Conservation (phyloP, 1,284 basidiomycete genomes). For the Rhodotorula mucilaginosa region DNA sequence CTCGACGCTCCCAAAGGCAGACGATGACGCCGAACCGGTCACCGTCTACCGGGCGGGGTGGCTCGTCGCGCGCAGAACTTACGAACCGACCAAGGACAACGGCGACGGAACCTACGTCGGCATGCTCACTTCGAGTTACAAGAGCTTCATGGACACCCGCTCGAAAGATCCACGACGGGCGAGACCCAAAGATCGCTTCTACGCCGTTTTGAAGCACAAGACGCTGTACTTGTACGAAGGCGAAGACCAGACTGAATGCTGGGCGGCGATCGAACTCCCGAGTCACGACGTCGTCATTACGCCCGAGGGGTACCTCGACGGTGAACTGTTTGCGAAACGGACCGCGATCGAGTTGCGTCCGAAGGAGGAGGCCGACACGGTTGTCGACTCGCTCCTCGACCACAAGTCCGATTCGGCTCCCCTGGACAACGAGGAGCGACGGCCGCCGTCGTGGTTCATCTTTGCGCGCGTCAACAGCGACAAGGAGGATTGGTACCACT, state of each 20-base stretch:
- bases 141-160: conserved; percentile 48
- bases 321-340: conserved; percentile 81
- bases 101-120: conserved; percentile 44
- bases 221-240: conserved; percentile 89
- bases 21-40: conserved; percentile 26
- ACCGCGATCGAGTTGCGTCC: conserved; percentile 77
- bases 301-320: conserved; percentile 69
- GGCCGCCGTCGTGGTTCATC: conserved; percentile 72
- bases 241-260: conserved; percentile 79
- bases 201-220: conserved; percentile 78
- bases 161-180: conserved; percentile 65
- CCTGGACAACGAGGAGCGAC: conserved; percentile 9
- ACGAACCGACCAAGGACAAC: conserved; percentile 57
- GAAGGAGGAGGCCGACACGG: conserved; percentile 68
- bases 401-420: neutral
- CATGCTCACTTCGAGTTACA: conserved; percentile 45
- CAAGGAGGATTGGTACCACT: conserved; percentile 87
- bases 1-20: neutral
- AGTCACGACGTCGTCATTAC: conserved; percentile 70
- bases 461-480: conserved; percentile 78
- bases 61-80: conserved; percentile 79
- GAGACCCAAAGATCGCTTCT: conserved; percentile 83
- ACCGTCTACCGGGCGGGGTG: conserved; percentile 71
- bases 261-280: conserved; percentile 73
- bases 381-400: neutral